Evolutionary conservation across 768 basidiomycete genomes (phyloP).

Genomic region (Mycena albidolilacea): DNA sequence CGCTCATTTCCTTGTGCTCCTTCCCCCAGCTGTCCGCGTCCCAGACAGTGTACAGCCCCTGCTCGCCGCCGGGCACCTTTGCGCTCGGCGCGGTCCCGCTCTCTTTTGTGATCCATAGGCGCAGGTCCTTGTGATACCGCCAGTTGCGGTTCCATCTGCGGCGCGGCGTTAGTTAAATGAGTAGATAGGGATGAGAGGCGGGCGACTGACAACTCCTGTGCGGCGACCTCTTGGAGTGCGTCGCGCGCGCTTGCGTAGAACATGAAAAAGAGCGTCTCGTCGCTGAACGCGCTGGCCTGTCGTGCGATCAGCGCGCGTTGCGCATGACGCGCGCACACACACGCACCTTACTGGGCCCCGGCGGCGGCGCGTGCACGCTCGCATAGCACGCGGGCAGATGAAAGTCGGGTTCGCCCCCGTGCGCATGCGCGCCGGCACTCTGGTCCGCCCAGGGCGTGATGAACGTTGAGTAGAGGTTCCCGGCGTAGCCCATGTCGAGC

Average conservation of each 20-base stretch:
- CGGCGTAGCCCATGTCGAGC: constrained; percentile 87
- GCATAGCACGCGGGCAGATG: constrained; percentile 91
- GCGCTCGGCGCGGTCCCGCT: constrained; percentile 81
- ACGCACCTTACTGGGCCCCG: constrained; percentile 85
- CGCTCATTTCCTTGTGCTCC: constrained; percentile 83
- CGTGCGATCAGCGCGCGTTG: constrained; percentile 5
- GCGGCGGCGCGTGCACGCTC: constrained; percentile 90
- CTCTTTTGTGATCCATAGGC: constrained; percentile 90
- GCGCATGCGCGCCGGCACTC: constrained; percentile 68
- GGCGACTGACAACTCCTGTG: constrained; percentile 71
- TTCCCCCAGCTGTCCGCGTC: constrained; percentile 86
- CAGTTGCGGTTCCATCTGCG: constrained; percentile 93
- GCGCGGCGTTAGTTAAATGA: background rate
- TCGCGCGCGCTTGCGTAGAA: constrained; percentile 96
- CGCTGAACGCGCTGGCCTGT: constrained; percentile 83
- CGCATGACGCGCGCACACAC: constrained; percentile 45
- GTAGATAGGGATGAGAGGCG: constrained; percentile 12
- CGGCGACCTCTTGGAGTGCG: constrained; percentile 93
- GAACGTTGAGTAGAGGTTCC: constrained; percentile 93
- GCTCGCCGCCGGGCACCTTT: constrained; percentile 86
- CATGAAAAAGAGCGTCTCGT: constrained; percentile 98
- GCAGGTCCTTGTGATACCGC: constrained; percentile 95
- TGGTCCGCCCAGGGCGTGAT: constrained; percentile 98
- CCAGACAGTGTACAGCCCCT: constrained; percentile 93
- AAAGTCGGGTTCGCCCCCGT: constrained; percentile 92